Conservation (phyloP, 768 basidiomycete genomes). For the Termitomyces sp. region DNA sequence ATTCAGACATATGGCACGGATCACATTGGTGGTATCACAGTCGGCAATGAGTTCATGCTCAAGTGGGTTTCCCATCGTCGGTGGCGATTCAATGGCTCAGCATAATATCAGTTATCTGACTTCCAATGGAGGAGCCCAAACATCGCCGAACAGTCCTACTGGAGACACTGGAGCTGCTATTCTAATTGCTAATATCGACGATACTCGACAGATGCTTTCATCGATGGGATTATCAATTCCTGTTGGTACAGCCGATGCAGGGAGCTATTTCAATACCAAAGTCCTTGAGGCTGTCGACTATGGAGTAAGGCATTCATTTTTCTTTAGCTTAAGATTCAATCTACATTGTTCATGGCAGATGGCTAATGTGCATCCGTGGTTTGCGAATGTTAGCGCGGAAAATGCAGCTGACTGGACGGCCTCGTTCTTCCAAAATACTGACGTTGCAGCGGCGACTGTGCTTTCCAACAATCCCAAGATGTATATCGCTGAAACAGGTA, state of each 20-base stretch:
- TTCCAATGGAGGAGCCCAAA: conserved; percentile 37
- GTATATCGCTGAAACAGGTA: conserved; percentile 92
- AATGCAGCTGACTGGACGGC: conserved; percentile 78
- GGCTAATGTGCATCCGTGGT: conserved; percentile 94
- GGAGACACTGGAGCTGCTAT: conserved; percentile 61
- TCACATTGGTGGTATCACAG: conserved; percentile 76
- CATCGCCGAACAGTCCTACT: conserved; percentile 45
- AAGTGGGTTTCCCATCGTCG: conserved; percentile 40
- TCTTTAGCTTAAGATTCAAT: neutral
- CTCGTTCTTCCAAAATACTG: conserved; percentile 66
- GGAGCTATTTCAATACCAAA: conserved; percentile 72
- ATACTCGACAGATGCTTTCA: conserved; percentile 53
- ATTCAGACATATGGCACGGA: conserved; percentile 73
- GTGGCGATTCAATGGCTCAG: neutral
- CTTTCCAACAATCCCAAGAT: conserved; percentile 72
- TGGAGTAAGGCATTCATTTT: conserved; percentile 41
- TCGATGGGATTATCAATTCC: conserved; percentile 54
- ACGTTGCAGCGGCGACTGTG: conserved; percentile 49
- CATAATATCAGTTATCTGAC: conserved; percentile 47
- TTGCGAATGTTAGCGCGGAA: conserved; percentile 69
- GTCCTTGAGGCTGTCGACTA: conserved; percentile 64
- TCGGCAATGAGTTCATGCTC: conserved; percentile 90
- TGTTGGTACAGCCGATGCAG: conserved; percentile 83
- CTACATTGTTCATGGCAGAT: conserved; percentile 36
- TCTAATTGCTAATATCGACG: conserved; percentile 60